Conservation (phyloP, 2,329 filamentous ascomycete species). For the Fusarium illudens region DNA sequence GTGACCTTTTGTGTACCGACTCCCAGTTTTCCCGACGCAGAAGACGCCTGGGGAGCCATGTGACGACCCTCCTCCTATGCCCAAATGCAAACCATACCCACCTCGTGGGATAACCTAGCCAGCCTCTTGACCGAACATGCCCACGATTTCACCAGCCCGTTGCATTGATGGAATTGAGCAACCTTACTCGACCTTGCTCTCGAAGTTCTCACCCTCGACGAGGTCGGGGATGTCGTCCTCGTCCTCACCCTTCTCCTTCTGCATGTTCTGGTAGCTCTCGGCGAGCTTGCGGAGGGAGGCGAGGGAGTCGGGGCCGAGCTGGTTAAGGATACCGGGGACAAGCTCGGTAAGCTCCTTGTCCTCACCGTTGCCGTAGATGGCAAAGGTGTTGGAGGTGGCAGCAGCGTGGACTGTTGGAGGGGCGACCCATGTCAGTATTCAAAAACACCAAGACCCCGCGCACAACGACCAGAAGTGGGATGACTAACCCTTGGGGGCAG, state of each 20-base stretch:
- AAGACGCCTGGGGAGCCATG: constrained; percentile 38
- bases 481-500: constrained; percentile 89
- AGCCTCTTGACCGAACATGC: constrained; percentile 37
- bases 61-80: constrained; percentile 39
- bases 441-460: constrained; percentile 33
- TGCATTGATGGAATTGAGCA: constrained; percentile 29
- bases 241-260: constrained; percentile 88
- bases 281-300: constrained; percentile 97
- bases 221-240: constrained; percentile 98
- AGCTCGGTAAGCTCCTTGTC: constrained; percentile 99
- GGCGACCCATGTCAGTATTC: constrained; percentile 24
- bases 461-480: constrained; percentile 18
- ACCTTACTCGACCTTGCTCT: constrained; percentile 92
- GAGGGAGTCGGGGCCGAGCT: constrained; percentile 97
- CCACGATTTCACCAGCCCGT: constrained; percentile 40
- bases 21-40: constrained; percentile 36
- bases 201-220: constrained; percentile 97
- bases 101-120: constrained; percentile 38
- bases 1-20: constrained; percentile 42
- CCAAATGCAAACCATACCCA: constrained; percentile 37
- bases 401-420: constrained; percentile 83
- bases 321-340: constrained; percentile 98
- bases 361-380: constrained; percentile 98
- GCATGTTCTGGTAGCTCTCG: constrained; percentile 99
- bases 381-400: constrained; percentile 98